phyloP scores from a whole-genome alignment of 73 alveolate genomes.

The Paramecium octaurelia region DNA sequence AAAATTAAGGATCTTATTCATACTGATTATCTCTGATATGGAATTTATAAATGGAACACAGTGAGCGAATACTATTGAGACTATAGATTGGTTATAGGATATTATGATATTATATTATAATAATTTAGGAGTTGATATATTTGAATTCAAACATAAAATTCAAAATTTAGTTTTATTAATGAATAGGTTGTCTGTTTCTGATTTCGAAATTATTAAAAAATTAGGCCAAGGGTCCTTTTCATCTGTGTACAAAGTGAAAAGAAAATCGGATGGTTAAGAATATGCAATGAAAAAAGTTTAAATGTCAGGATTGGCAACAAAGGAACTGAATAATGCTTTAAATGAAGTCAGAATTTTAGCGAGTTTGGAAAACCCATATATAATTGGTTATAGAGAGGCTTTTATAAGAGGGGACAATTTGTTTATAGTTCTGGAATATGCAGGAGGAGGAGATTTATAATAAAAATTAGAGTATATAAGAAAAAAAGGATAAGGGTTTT shows the following conservation, averaged over 20 bases:
- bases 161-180: background rate
- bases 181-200: background rate
- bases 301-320: slow-evolving; percentile 34
- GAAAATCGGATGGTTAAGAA: slow-evolving; percentile 46
- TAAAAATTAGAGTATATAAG: slow-evolving; percentile 67
- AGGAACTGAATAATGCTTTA: slow-evolving; percentile 57
- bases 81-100: too few species aligned
- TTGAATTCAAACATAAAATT: background rate
- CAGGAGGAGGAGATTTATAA: slow-evolving; percentile 82
- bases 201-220: slow-evolving; percentile 53
- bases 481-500: slow-evolving; percentile 53
- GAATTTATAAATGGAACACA: too few species aligned
- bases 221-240: slow-evolving; percentile 61
- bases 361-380: slow-evolving; percentile 1
- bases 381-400: slow-evolving; percentile 59
- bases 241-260: slow-evolving; percentile 51
- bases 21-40: background rate
- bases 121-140: background rate
- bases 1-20: background rate
- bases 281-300: slow-evolving; percentile 46
- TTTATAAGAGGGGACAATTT: slow-evolving; percentile 51
- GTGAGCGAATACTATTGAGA: too few species aligned
- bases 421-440: slow-evolving; percentile 74
- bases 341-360: slow-evolving; percentile 65
- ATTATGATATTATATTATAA: too few species aligned